Conservation (phyloP, 148 eudicot species). For the Gaultheria prostrata region DNA sequence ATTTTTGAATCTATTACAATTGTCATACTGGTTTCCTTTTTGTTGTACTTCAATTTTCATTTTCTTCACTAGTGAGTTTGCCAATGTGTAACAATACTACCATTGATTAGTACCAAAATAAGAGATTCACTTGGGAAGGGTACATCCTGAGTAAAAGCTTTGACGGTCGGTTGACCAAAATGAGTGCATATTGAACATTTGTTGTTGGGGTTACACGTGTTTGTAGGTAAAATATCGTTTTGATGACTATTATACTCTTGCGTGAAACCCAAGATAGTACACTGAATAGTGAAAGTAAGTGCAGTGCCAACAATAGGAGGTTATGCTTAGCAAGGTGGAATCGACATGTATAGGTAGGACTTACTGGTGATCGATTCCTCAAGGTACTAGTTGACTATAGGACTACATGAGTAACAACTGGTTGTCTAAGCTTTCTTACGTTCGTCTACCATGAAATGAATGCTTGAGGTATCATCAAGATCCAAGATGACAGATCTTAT, state of each 20-base stretch:
- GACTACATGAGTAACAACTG: neutral
- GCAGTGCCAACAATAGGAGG: neutral
- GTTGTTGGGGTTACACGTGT: neutral
- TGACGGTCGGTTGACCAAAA: neutral
- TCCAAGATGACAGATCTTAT: neutral
- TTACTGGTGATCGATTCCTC: neutral
- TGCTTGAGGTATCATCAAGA: neutral
- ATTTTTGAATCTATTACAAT: neutral
- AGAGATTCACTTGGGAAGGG: neutral
- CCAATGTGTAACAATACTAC: neutral
- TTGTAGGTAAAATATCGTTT: neutral
- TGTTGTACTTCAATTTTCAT: too few species aligned
- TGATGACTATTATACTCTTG: neutral
- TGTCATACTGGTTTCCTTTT: neutral
- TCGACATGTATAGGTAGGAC: neutral
- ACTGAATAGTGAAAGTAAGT: neutral
- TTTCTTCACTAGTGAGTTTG: neutral
- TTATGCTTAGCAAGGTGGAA: neutral
- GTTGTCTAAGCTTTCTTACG: neutral
- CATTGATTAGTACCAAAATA: neutral
- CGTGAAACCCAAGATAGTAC: neutral
- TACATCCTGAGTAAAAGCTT: neutral
- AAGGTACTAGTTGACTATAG: neutral
- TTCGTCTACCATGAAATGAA: neutral
- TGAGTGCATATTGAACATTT: neutral